These are phyloP conservation scores for Epithele typhae DNA, from an alignment of 768 basidiomycete genomes.

Conservation along the genomic window DNA sequence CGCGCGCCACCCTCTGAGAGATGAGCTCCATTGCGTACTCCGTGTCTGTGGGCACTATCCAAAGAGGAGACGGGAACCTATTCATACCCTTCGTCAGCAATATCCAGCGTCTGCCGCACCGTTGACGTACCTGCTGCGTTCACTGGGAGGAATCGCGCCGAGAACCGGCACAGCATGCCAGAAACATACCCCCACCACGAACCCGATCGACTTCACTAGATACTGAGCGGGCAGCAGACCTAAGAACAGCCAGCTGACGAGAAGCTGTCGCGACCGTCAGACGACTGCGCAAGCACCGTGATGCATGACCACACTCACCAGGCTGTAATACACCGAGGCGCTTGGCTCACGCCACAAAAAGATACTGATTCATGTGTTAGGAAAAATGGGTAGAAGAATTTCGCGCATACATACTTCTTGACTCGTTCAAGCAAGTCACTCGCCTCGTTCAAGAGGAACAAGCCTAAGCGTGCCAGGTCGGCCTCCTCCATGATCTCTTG, in stretches of 20 bases:
- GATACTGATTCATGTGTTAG: no score
- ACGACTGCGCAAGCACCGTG: background rate
- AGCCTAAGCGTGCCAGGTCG: slow-evolving; percentile 38
- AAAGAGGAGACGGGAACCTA: slow-evolving; percentile 36
- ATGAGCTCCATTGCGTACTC: slow-evolving; percentile 72
- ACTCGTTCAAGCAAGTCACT: slow-evolving; percentile 62
- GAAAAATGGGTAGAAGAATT: no score
- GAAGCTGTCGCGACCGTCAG: slow-evolving; percentile 27
- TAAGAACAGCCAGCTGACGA: slow-evolving; percentile 35
- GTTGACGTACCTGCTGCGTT: slow-evolving; percentile 40
- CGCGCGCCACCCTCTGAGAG: slow-evolving; percentile 51
- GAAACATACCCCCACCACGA: slow-evolving; percentile 46
- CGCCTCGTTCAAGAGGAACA: slow-evolving; percentile 42
- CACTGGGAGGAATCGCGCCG: slow-evolving; percentile 42
- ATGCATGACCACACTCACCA: slow-evolving; percentile 31
- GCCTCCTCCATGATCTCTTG: slow-evolving; percentile 27
- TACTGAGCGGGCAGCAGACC: slow-evolving; percentile 47
- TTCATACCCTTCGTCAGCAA: background rate
- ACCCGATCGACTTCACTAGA: slow-evolving; percentile 43
- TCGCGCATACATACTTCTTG: slow-evolving; percentile 50
- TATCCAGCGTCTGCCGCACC: background rate
- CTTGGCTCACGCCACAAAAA: slow-evolving; percentile 61
- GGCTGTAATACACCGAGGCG: slow-evolving; percentile 44
- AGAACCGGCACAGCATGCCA: slow-evolving; percentile 63
- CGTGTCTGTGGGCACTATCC: slow-evolving; percentile 58